Evolutionary conservation across 2,329 filamentous ascomycete species (phyloP).

Genomic region (Diaporthe destruens): DNA sequence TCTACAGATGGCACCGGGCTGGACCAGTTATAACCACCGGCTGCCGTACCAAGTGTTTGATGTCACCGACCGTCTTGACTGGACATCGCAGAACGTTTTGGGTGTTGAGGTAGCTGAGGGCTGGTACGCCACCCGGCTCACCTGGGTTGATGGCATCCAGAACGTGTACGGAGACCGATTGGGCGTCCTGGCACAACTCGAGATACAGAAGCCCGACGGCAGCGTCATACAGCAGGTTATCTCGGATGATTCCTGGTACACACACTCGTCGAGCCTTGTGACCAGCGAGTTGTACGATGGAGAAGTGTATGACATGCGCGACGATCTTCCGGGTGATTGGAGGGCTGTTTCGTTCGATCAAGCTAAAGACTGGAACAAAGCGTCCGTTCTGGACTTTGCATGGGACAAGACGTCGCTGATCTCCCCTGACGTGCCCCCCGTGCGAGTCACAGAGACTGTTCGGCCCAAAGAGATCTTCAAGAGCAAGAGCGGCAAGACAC

Average conservation of each 20-base stretch:
- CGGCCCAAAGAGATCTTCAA: conserved; percentile 26
- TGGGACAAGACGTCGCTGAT: conserved; percentile 43
- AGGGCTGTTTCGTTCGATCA: conserved; percentile 1
- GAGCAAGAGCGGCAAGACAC: conserved; percentile 55
- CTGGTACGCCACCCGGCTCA: conserved; percentile 62
- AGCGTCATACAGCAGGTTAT: conserved; percentile 43
- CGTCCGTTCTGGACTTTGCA: conserved; percentile 42
- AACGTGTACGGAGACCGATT: conserved; percentile 51
- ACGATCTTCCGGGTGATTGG: conserved; percentile 44
- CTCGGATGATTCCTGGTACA: conserved; percentile 50
- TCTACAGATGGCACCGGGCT: conserved; percentile 56
- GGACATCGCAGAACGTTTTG: conserved; percentile 54
- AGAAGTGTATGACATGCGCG: conserved; percentile 49
- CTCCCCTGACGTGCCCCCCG: conserved; percentile 50
- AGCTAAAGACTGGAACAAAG: neutral
- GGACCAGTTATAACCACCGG: conserved; percentile 58
- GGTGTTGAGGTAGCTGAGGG: conserved; percentile 63
- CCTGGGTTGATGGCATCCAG: conserved; percentile 46
- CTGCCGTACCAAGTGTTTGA: conserved; percentile 59
- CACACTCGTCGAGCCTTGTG: conserved; percentile 42
- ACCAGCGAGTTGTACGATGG: conserved; percentile 47
- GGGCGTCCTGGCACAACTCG: conserved; percentile 49
- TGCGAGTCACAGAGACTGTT: conserved; percentile 48
- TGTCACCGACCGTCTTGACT: conserved; percentile 51
- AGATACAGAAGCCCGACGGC: conserved; percentile 44